Evolutionary conservation across 1,139 yeast species (phyloP), one percentile per base, ranked within the genome.

Genomic region (Sugiyamaella castrensis): DNA sequence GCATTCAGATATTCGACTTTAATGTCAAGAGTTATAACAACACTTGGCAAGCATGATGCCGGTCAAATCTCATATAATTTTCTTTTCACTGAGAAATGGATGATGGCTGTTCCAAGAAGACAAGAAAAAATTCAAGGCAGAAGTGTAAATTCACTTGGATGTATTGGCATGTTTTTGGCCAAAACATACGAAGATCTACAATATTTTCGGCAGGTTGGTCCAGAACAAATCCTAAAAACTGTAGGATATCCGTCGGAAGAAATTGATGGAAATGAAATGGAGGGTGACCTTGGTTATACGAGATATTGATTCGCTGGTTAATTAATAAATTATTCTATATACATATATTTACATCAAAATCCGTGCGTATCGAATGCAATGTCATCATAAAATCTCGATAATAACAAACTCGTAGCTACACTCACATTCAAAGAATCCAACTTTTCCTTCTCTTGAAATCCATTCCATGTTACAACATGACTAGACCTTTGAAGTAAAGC

Each of bases 381-480:
- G 13, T 52, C 45, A 9, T 45, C 51, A 32, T 71, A 56, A 41
- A 77, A 71, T 59, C 72, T 74, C 37, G 75, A 71, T 28, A 87
- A 67, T 46, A 87, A 63, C 32, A 88, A 63, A 1, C 91, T 94
- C 2, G 91, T 77, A 0, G 97, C 96, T 4, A 89, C 96, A 62
- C 95, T 86, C 34, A 87, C 97, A 63, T 89, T 89, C 58, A 89
- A 71, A 19, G 95, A 86, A 62, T 88, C 96, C 33, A 89, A 82
- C 12, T 79, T 68, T 2, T 60, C 60, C n/a, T 38, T 29, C 31
- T 56, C 60, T 33, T 51, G 54, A 28, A 53, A 47, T 12, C 60
- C 57, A 9, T 48, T 51, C 61, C 87, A 72, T 24, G 79, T 77
- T 8, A 82, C 91, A 47, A 78, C 70, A 60, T 73, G 82, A 56